Evolutionary conservation across 2,329 filamentous ascomycete species (phyloP), one percentile per base, ranked within the genome.

Genomic region (Coniochaeta ligniaria): DNA sequence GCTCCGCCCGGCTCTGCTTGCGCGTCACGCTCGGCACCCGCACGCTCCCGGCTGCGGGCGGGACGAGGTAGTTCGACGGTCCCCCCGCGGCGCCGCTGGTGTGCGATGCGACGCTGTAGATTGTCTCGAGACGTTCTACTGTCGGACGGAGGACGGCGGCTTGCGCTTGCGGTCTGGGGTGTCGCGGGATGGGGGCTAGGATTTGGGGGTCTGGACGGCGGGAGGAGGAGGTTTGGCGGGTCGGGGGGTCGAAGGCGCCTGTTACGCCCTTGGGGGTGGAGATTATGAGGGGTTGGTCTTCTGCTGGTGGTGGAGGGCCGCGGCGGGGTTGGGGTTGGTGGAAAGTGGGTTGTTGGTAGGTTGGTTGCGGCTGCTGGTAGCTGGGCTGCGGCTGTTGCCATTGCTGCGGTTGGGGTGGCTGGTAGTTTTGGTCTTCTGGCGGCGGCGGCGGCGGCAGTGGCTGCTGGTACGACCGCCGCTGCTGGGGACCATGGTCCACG

Each of bases 281-380:
- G 69, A 86, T 85, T 59, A 86, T 86, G 28, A 86, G 74, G 4
- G 83, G 83, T 59, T 80, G 78, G 41, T 85, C 82, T 28, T 80
- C 73, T 3, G 64, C 62, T 6, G 67, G 68, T 17, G 69, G 62
- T 14, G 68, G 61, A 60, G 66, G 65, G 57, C 61, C 64, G 60
- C 66, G 59, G 59, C 63, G 62, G 55, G 63, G 56, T 33, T 65
- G 63, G 1, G 67, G 64, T 38, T 62, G 62, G 50, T 63, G 56
- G 26, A 58, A 26, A 24, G 47, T 31, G 20, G 47, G 47, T 26
- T 47, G 43, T 28, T 52, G 47, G 26, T 52, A 52, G 3, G 47
- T 28, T n/a, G 47, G 24, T 11, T 52, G 47, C 4, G 22, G 47
- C 11, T 31, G 47, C 7, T 61, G 61, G 26, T 56, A 56, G 50